phyloP scores from a whole-genome alignment of 148 eudicot species.

The Agrostemma githago region DNA sequence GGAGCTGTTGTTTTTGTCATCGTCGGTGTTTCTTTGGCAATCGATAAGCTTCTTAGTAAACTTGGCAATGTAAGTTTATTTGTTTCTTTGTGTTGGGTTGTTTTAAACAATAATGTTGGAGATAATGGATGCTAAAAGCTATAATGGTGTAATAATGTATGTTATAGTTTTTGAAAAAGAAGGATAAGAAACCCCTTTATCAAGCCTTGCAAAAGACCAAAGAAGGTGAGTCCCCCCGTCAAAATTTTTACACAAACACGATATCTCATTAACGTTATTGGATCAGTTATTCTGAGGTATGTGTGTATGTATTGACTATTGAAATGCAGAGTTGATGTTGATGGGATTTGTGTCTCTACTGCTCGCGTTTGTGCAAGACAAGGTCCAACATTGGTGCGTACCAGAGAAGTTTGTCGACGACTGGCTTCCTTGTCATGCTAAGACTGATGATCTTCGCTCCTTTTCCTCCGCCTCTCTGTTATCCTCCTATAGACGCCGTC shows the following conservation, averaged over 20 bases:
- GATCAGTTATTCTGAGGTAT: no score
- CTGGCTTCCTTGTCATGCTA: slow-evolving; percentile 30
- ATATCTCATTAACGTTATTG: no score
- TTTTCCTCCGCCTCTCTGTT: slow-evolving; percentile 9
- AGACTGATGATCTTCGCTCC: background rate
- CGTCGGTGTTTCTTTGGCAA: slow-evolving; percentile 21
- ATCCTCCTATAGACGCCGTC: slow-evolving; percentile 10
- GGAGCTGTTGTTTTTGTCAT: slow-evolving; percentile 25
- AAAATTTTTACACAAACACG: no score
- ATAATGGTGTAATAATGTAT: background rate
- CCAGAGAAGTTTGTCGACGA: background rate
- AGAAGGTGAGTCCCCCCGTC: slow-evolving; percentile 20
- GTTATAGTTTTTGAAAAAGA: slow-evolving; percentile 21
- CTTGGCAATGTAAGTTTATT: slow-evolving; percentile 20
- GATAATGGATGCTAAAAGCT: no score
- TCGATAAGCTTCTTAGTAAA: slow-evolving; percentile 23
- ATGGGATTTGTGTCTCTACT: slow-evolving; percentile 32
- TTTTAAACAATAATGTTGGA: background rate
- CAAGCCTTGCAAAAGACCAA: slow-evolving; percentile 28
- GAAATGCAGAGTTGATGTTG: slow-evolving; percentile 29
- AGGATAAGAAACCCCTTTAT: slow-evolving; percentile 25
- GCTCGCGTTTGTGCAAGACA: slow-evolving; percentile 30
- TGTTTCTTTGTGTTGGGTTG: background rate
- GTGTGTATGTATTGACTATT: background rate
- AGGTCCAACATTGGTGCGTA: slow-evolving; percentile 18